Percentiles rank a stretch among this genome's conserved stretches.
Evolutionary conservation across 2,329 filamentous ascomycete species (phyloP).

Genomic region (Metarhizium robertsii): DNA sequence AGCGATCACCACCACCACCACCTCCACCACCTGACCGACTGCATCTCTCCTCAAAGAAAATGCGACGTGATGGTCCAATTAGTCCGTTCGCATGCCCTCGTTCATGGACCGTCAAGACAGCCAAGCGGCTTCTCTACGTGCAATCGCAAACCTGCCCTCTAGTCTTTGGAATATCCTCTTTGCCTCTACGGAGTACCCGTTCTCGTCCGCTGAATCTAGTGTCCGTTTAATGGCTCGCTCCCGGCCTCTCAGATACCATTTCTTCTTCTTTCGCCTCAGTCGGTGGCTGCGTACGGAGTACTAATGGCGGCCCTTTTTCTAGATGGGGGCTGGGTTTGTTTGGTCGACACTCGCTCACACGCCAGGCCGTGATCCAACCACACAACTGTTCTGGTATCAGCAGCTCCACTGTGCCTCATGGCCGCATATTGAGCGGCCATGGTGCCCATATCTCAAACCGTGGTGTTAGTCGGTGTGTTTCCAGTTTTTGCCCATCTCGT

Average conservation of each 20-base stretch:
- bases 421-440: conserved; percentile 25
- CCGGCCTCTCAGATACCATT: background rate
- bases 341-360: background rate
- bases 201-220: background rate
- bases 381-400: conserved; percentile 13
- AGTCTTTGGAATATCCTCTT: background rate
- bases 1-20: background rate
- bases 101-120: background rate
- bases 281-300: background rate
- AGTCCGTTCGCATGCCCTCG: conserved; percentile 3
- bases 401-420: conserved; percentile 24
- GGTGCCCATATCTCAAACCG: conserved; percentile 8
- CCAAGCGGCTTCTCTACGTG: background rate
- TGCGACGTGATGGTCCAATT: conserved; percentile 9
- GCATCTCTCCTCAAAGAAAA: conserved; percentile 3
- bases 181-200: background rate
- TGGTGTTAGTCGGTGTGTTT: conserved; percentile 27
- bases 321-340: background rate
- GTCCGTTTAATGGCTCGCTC: background rate
- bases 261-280: background rate
- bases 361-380: conserved; percentile 14
- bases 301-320: background rate
- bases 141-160: background rate
- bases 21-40: conserved; percentile 7
- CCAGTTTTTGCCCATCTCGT: conserved; percentile 16